Evolutionary conservation across 179 eudicot species (phyloP).

Genomic region (Beta lomatogona): DNA sequence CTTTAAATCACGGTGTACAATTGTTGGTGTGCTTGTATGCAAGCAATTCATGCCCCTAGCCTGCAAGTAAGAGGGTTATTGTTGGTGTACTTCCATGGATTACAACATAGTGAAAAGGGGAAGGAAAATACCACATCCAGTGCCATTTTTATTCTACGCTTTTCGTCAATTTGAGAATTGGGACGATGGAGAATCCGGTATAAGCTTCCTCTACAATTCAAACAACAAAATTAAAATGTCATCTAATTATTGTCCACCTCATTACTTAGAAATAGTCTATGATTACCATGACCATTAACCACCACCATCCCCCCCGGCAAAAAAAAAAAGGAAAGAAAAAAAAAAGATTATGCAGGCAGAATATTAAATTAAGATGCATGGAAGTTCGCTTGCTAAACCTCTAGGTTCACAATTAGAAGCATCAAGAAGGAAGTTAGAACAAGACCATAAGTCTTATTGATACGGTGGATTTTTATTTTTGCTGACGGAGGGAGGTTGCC

Average conservation of each 20-base stretch:
- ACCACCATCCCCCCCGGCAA: not conserved
- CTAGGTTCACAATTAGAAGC: no score
- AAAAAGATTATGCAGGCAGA: not conserved
- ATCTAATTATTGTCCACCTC: slow-evolving; percentile 15
- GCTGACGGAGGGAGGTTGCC: no score
- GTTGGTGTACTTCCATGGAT: not conserved
- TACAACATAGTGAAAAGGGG: slow-evolving; percentile 5
- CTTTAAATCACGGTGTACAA: slow-evolving; percentile 98
- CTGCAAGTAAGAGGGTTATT: slow-evolving; percentile 46
- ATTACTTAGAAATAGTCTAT: not conserved
- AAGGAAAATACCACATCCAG: slow-evolving; percentile 84
- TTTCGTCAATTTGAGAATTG: slow-evolving; percentile 88
- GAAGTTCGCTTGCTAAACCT: no score
- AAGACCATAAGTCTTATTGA: no score
- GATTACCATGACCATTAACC: not conserved
- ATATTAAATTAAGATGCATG: no score
- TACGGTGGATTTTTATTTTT: no score
- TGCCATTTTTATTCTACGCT: slow-evolving; percentile 94
- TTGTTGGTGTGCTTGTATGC: slow-evolving; percentile 93
- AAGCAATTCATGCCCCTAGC: slow-evolving; percentile 99
- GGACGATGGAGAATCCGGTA: slow-evolving; percentile 98
- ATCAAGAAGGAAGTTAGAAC: no score
- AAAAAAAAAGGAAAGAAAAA: not conserved
- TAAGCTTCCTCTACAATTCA: slow-evolving; percentile 82
- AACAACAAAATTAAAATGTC: slow-evolving; percentile 10